Evolutionary conservation across 2,329 filamentous ascomycete species (phyloP).

Genomic region (Teratosphaeria epicoccoides): DNA sequence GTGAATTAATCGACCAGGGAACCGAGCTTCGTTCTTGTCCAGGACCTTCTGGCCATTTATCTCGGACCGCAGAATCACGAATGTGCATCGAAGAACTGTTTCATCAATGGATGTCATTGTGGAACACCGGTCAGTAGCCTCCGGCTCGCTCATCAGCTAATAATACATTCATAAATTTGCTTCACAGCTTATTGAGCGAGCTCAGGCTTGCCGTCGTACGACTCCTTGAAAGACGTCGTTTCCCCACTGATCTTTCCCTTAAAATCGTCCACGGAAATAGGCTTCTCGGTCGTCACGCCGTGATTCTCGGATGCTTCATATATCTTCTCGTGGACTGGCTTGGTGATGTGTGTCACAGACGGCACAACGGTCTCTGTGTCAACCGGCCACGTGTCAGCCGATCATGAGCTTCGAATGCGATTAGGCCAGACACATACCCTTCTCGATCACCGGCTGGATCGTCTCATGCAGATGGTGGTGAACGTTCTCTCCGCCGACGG

Average conservation of each 20-base stretch:
- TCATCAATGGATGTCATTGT: background rate
- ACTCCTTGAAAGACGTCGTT: background rate
- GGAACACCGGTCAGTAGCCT: background rate
- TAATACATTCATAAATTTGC: background rate
- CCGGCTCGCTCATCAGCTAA: background rate
- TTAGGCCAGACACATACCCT: constrained; percentile 9
- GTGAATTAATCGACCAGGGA: too few relatives aligned
- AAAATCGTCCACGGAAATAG: constrained; percentile 19
- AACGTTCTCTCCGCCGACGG: constrained; percentile 13
- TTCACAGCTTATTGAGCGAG: background rate
- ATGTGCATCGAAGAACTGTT: too few relatives aligned
- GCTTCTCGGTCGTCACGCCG: constrained; percentile 11
- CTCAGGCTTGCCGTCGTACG: background rate
- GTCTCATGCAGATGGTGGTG: constrained; percentile 20
- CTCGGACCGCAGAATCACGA: too few relatives aligned
- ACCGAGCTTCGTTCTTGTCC: too few relatives aligned
- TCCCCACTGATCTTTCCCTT: constrained; percentile 9
- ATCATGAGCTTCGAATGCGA: background rate
- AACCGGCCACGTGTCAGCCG: background rate
- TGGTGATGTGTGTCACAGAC: constrained; percentile 18
- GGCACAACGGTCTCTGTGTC: constrained; percentile 13
- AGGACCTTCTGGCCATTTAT: too few relatives aligned
- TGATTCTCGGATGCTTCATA: constrained; percentile 17
- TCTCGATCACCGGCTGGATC: constrained; percentile 20
- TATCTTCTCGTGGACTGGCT: constrained; percentile 15